Base-by-base conservation (phyloP, 495 filamentous ascomycete species). In the Penicillium macrosclerotiorum region DNA sequence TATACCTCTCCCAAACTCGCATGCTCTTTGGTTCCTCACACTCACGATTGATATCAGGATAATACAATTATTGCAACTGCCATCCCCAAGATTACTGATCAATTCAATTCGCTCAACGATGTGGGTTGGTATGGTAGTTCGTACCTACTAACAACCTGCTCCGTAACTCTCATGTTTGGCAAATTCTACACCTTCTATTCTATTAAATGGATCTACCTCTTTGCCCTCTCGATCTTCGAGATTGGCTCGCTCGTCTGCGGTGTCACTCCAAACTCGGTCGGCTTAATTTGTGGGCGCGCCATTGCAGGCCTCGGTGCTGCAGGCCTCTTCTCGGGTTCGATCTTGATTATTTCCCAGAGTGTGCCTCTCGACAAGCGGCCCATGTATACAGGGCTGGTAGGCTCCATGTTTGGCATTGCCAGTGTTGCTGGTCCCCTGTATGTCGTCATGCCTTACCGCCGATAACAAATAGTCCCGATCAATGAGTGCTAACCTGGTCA, bases 31-130 rank as follows among this genome's bases (percentile, higher is more conserved):
- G 9, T 12, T 22, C 1, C 40, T 1, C 13, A 33, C 8, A 8
- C 30, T 43, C 11, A 43, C 30, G 20, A 34, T 32, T 5, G 34
- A 23, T 59, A 45, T 18, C 27, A 77, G 73, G 83, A 86, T 59
- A 84, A 86, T 51, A 88, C 88, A 5, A 92, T 93, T 51, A 88
- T 94, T 40, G 84, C 86, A 9, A 92, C 88, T 0, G 89, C 89
- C 13, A 91, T 92, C 42, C 89, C 89, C 8, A 81, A 80, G 38
- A 93, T 94, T 46, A 91, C 88, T 0, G 83, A 89, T 59, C 65
- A 87, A 33, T 94, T 93, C 65, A 72, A 86, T 22, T 80, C 84
- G 9, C 66, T 93, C 2, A 69, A 75, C 14, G 88, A 92, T 55
- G 84, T 94, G 0, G 88, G 86, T 36, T 92, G 89, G 89, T 92